Evolutionary conservation across 2,329 filamentous ascomycete species (phyloP), one percentile per base, ranked within the genome.

Genomic region (Trichoderma sp.): DNA sequence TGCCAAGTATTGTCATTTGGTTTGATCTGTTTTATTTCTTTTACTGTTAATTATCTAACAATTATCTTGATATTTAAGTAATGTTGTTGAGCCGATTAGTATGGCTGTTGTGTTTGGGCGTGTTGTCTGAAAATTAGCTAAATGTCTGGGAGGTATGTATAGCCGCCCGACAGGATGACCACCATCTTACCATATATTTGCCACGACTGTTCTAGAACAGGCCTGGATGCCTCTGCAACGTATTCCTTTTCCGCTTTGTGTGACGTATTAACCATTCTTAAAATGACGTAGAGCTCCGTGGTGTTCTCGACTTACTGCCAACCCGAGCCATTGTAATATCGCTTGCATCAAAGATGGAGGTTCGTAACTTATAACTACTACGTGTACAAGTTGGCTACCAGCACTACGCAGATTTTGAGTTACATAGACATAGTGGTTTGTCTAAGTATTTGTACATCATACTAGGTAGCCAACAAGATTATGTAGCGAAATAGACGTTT

Each of bases 371-470:
- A 51, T 21, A 4, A 12, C 18, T 0, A n/a, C n/a, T n/a, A n/a
- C n/a, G n/a, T n/a, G n/a, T n/a, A 51, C 43, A 4, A 11, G 1
- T 51, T 51, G 43, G n/a, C n/a, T 51, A 51, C 11, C n/a, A 1
- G 0, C 0, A 21, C n/a, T 51, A 47, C 21, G 0, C 9, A 51
- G 1, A 21, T n/a, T n/a, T 47, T 18, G 0, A 21, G 11, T 21
- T 21, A n/a, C 21, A 47, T 47, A 21, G n/a, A 21, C 4, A 51
- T 3, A 51, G n/a, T 21, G n/a, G 0, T 21, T 51, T 51, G 3
- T 12, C 9, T 12, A 51, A 51, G 0, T 51, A 51, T 51, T 47
- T 47, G 43, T 51, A 12, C 4, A 21, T 51, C 8, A n/a, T n/a
- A n/a, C n/a, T n/a, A n/a, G n/a, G 5, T 21, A 51, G n/a, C 11